Base-by-base conservation (phyloP, 768 basidiomycete species). In the Coprinopsis marcescibilis region DNA sequence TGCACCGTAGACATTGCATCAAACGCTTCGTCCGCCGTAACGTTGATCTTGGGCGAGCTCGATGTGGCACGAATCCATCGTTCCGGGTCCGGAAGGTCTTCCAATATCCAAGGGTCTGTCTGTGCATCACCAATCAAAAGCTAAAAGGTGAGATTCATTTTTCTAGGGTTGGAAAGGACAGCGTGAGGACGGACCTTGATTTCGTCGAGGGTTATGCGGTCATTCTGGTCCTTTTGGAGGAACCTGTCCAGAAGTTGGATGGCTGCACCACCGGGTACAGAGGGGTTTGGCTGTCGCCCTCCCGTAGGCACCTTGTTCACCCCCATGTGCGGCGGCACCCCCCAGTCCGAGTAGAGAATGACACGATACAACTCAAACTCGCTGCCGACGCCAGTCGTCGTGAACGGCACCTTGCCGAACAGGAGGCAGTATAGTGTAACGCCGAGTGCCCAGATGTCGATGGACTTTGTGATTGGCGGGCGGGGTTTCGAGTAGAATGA, bases 401-500 rank as follows among this genome's bases (percentile, higher is more conserved):
- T 49, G 64, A 93, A 98, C 1, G 95, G 95, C 1, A 85, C 79
- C 46, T 69, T 71, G 8, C 92, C 96, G 54, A 95, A 97, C 1
- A 98, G 75, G 37, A 98, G 77, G 60, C 93, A 95, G 65, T 91
- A 98, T 3, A 97, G 71, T 2, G 96, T 99, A 24, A 97, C 87
- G 19, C 96, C 96, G 2, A 99, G 76, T 0, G 96, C 95, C 96
- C 96, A 99, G 26, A 99, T 80, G 59, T 99, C 96, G 60, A 98
- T 95, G 3, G 91, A 83, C 62, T 93, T 91, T 32, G 91, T 91
- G 43, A 96, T 85, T 2, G 77, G 74, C 4, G 75, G 80, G 19
- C 69, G 66, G 25, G 27, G 19, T 27, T 40, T 19, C 8, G 37
- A 33, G 20, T 38, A 26, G 15, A 41, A n/a, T n/a, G n/a, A 7